Conservation (phyloP, 108 stramenopile genomes). For the Asterionellopsis glacialis region DNA sequence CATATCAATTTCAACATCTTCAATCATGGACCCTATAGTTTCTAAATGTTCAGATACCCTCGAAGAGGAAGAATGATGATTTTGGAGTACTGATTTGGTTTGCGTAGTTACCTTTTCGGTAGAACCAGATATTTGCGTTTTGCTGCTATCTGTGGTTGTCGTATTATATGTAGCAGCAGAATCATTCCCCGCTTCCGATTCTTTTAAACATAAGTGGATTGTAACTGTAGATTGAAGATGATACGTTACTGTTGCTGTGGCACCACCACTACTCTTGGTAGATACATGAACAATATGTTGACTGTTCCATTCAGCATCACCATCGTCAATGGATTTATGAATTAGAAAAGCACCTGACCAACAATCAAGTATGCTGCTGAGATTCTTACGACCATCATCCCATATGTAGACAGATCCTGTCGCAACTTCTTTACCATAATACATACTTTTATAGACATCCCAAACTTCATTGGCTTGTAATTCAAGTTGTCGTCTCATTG, state of each 20-base stretch:
- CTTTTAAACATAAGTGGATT: no score
- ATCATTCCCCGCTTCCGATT: no score
- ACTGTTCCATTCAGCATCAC: conserved; percentile 78
- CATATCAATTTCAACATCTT: conserved; percentile 91
- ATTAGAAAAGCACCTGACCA: conserved; percentile 64
- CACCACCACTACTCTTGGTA: conserved; percentile 24
- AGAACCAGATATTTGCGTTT: conserved; percentile 37
- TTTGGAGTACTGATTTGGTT: conserved; percentile 1
- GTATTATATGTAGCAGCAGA: no score
- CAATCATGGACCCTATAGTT: conserved; percentile 92
- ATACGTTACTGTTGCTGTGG: conserved; percentile 40
- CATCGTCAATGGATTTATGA: conserved; percentile 57
- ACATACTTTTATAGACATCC: conserved; percentile 87
- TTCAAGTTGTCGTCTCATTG: not conserved
- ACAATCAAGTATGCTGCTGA: no score
- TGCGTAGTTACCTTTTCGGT: conserved; percentile 30
- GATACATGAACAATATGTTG: conserved; percentile 86
- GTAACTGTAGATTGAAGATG: conserved; percentile 70
- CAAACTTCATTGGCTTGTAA: conserved; percentile 86
- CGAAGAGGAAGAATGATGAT: not conserved
- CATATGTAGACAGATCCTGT: conserved; percentile 20
- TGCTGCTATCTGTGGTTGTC: not conserved
- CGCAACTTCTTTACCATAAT: conserved; percentile 74
- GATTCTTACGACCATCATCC: not conserved
- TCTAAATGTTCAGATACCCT: conserved; percentile 50